A percentile compares a stretch with the other conserved stretches of the same genome.
phyloP scores from a whole-genome alignment of 257 asterid genomes.

The Rubia yunnanensis region DNA sequence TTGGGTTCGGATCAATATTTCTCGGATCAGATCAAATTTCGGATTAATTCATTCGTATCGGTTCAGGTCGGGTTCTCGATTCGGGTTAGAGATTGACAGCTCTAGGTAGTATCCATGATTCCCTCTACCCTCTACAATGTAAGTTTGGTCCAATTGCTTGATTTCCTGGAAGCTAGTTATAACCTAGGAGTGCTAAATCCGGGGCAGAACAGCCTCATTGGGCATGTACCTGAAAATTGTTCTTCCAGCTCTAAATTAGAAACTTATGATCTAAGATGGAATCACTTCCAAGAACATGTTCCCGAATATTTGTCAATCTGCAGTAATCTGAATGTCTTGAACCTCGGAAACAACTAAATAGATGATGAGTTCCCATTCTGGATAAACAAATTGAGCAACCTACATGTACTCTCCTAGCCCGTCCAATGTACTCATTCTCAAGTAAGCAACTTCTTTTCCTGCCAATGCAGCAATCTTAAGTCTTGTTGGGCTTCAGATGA shows the following conservation, averaged over 20 bases:
- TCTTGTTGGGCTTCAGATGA: constrained; percentile 59
- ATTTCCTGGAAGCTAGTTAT: constrained; percentile 9
- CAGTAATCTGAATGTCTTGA: constrained; percentile 26
- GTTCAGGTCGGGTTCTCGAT: too few relatives aligned
- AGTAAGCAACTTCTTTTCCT: constrained; percentile 57
- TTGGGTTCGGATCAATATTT: too few relatives aligned
- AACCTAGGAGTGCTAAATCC: constrained; percentile 29
- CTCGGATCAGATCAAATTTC: too few relatives aligned
- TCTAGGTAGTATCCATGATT: too few relatives aligned
- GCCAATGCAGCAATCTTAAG: constrained; percentile 67
- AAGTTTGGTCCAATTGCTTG: too few relatives aligned
- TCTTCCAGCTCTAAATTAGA: constrained; percentile 22
- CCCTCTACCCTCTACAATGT: too few relatives aligned
- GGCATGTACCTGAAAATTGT: constrained; percentile 27
- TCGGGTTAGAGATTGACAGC: too few relatives aligned
- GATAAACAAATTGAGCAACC: constrained; percentile 21
- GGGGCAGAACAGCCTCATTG: constrained; percentile 32
- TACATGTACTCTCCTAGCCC: constrained; percentile 64
- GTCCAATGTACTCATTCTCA: constrained; percentile 50
- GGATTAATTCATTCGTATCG: too few relatives aligned
- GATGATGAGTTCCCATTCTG: constrained; percentile 21
- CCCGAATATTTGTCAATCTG: constrained; percentile 40
- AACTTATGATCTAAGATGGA: constrained; percentile 39
- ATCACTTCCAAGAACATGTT: constrained; percentile 27
- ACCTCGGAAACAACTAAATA: constrained; percentile 32